Percentiles rank a stretch among this genome's conserved stretches.
Conservation (phyloP, 805 yeast genomes). For the Phaffomyces antillensis region DNA sequence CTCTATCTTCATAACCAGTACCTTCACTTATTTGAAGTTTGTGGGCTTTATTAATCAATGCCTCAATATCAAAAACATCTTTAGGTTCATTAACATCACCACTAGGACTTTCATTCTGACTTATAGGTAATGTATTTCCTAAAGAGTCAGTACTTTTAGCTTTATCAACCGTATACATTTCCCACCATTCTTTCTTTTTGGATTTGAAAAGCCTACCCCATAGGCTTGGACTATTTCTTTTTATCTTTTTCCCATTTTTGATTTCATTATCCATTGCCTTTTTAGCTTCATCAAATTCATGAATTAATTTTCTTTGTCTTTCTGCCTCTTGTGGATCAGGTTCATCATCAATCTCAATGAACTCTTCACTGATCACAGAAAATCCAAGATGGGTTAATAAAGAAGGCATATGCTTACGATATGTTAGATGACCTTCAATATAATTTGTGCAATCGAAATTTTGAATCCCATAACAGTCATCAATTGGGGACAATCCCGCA, state of each 20-base stretch:
- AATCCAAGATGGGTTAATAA: slow-evolving; percentile 63
- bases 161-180: slow-evolving; percentile 23
- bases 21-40: background rate
- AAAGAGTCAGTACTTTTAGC: slow-evolving; percentile 12
- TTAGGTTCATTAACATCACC: slow-evolving; percentile 3
- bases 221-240: slow-evolving; percentile 23
- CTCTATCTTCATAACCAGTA: background rate
- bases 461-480: slow-evolving; percentile 57
- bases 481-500: slow-evolving; percentile 80
- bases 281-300: slow-evolving; percentile 83
- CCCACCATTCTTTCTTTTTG: slow-evolving; percentile 54
- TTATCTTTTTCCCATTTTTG: slow-evolving; percentile 22
- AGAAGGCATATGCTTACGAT: slow-evolving; percentile 88
- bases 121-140: too few species aligned
- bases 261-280: slow-evolving; percentile 46
- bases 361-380: slow-evolving; percentile 83
- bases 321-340: slow-evolving; percentile 86
- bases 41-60: slow-evolving; percentile 13
- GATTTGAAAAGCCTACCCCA: slow-evolving; percentile 44
- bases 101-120: too few species aligned
- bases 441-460: slow-evolving; percentile 80
- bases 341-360: slow-evolving; percentile 83
- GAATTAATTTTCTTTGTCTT: slow-evolving; percentile 72
- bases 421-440: slow-evolving; percentile 97
- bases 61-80: slow-evolving; percentile 16